Evolutionary conservation across 2,329 filamentous ascomycete species (phyloP).

Genomic region (Colletotrichum sp.): DNA sequence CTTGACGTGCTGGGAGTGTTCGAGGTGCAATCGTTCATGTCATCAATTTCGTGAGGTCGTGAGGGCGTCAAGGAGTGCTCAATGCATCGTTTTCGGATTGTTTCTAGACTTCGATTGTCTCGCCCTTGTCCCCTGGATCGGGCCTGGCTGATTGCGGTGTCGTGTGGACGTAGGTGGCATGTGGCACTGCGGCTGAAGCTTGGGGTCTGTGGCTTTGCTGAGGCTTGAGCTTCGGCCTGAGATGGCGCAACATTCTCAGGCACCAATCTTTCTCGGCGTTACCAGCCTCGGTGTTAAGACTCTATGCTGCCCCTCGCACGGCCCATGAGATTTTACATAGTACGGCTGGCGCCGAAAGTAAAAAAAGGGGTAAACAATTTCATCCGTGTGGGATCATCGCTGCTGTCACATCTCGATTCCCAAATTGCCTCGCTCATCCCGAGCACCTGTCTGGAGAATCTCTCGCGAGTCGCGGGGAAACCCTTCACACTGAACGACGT

Average conservation of each 20-base stretch:
- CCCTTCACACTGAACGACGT: not conserved
- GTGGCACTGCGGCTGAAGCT: conserved; percentile 20
- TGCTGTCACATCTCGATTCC: not conserved
- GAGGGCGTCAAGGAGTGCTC: conserved; percentile 1
- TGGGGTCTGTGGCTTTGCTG: not conserved
- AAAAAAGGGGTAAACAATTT: conserved; percentile 2
- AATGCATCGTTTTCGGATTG: conserved; percentile 19
- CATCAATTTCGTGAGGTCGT: conserved; percentile 22
- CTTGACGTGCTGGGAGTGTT: conserved; percentile 22
- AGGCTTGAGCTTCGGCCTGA: not conserved
- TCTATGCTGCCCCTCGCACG: not conserved
- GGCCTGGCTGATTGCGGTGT: conserved; percentile 16
- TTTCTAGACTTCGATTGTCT: not conserved
- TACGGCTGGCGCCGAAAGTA: conserved; percentile 2
- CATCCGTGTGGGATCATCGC: not conserved
- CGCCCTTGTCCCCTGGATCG: not conserved
- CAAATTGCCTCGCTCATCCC: not conserved
- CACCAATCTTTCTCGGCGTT: not conserved
- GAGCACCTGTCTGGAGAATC: not conserved
- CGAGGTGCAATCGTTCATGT: conserved; percentile 6
- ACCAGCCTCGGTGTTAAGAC: not conserved
- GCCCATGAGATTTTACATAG: not conserved
- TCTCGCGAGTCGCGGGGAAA: not conserved
- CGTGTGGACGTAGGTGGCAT: conserved; percentile 12
- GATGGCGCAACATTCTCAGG: not conserved